Percentiles rank a stretch among this genome's conserved stretches.
Evolutionary conservation across 441 rosid genomes (phyloP).

Genomic region (Raphanus hybrid): DNA sequence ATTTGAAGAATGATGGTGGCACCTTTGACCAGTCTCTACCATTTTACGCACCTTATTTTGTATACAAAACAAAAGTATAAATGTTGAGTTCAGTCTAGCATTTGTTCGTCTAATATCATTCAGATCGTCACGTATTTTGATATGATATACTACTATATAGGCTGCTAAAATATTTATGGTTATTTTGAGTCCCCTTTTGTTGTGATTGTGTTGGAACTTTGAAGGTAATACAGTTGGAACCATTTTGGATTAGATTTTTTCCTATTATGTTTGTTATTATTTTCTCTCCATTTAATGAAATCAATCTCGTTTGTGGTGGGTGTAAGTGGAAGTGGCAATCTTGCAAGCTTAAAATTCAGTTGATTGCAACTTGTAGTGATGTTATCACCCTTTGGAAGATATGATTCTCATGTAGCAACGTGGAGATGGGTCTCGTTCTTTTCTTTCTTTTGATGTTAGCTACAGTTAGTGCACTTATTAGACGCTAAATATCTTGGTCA

Average conservation of each 20-base stretch:
- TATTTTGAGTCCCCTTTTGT: background rate
- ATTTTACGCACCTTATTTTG: constrained; percentile 24
- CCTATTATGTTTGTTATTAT: background rate
- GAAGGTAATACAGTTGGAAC: constrained; percentile 12
- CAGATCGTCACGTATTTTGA: constrained; percentile 3
- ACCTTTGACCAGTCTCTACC: background rate
- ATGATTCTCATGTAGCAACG: constrained; percentile 7
- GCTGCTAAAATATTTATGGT: no score
- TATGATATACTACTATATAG: background rate
- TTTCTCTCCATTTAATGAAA: background rate
- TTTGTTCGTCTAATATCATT: constrained; percentile 11
- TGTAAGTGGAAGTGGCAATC: constrained; percentile 15
- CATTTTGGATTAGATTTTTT: constrained; percentile 3
- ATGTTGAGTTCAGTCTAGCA: constrained; percentile 19
- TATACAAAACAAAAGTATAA: constrained; percentile 23
- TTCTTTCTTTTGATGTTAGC: background rate
- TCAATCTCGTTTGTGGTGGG: background rate
- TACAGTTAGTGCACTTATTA: constrained; percentile 13
- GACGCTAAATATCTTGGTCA: constrained; percentile 19
- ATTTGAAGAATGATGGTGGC: background rate
- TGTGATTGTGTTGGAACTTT: constrained; percentile 5
- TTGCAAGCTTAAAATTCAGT: constrained; percentile 3
- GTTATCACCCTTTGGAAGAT: constrained; percentile 18
- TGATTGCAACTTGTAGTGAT: constrained; percentile 2
- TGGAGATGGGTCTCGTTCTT: constrained; percentile 6